Evolutionary conservation across 73 alveolate species (phyloP).

Genomic region (Paramecium sonneborni): DNA sequence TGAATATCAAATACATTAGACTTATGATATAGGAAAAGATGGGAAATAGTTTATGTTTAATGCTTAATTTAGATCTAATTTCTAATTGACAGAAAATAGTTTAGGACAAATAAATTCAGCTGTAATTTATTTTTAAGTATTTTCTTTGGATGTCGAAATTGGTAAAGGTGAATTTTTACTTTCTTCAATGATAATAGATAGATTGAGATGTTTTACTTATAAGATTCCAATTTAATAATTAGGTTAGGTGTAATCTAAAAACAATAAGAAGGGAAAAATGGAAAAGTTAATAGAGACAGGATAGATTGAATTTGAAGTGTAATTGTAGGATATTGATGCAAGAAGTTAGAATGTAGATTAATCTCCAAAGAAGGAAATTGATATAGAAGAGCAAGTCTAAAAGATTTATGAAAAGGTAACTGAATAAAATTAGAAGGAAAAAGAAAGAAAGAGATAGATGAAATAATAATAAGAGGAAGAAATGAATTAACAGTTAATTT

Average conservation of each 20-base stretch:
- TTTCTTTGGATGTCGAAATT: not conserved
- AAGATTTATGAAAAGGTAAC: not conserved
- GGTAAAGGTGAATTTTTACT: not conserved
- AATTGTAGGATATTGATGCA: not conserved
- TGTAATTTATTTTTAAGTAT: not conserved
- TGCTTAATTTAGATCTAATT: constrained; percentile 29
- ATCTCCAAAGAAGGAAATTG: constrained; percentile 35
- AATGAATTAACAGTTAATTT: not conserved
- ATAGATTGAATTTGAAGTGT: not conserved
- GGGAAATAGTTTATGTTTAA: not conserved
- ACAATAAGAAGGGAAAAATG: not conserved
- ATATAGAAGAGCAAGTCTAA: constrained; percentile 21
- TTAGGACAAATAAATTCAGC: not conserved
- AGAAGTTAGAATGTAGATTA: not conserved
- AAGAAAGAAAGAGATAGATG: not conserved
- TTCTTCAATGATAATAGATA: not conserved
- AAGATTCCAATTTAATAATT: not conserved
- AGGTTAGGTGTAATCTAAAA: not conserved
- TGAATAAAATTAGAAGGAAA: not conserved
- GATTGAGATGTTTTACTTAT: not conserved
- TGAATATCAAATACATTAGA: not conserved
- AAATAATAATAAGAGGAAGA: constrained; percentile 22
- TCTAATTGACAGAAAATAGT: not conserved
- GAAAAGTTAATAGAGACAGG: not conserved
- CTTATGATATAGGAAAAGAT: not conserved